phyloP scores from a whole-genome alignment of 306 rosid genomes.

The Trichosanthes cucumerina region DNA sequence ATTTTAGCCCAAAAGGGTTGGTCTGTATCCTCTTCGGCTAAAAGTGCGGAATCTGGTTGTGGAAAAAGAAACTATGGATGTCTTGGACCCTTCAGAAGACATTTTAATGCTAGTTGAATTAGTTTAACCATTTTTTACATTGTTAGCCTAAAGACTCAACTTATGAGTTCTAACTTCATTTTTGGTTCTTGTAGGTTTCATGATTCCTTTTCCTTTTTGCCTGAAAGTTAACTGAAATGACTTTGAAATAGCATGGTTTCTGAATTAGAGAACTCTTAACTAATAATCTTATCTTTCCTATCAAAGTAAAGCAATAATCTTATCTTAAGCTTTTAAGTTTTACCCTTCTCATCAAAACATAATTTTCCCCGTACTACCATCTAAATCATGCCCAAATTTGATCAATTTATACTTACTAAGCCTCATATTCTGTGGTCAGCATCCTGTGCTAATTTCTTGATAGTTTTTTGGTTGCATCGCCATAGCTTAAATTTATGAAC shows the following conservation, averaged over 20 bases:
- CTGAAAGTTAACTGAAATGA: neutral
- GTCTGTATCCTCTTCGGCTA: neutral
- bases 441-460: neutral
- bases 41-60: neutral
- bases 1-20: neutral
- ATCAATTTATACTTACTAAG: neutral
- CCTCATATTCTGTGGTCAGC: neutral
- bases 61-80: neutral
- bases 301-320: neutral
- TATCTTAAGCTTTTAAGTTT: neutral
- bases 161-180: neutral
- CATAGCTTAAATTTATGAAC: neutral
- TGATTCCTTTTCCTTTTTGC: neutral
- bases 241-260: neutral
- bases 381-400: neutral
- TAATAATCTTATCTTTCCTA: neutral
- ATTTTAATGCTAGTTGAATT: neutral
- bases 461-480: neutral
- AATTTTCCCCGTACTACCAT: neutral
- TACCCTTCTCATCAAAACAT: neutral
- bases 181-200: constrained; percentile 1
- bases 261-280: neutral
- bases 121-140: neutral
- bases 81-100: neutral
- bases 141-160: neutral